Conservation (phyloP, 2,329 filamentous ascomycete species). For the Beauveria rudraprayagi region DNA sequence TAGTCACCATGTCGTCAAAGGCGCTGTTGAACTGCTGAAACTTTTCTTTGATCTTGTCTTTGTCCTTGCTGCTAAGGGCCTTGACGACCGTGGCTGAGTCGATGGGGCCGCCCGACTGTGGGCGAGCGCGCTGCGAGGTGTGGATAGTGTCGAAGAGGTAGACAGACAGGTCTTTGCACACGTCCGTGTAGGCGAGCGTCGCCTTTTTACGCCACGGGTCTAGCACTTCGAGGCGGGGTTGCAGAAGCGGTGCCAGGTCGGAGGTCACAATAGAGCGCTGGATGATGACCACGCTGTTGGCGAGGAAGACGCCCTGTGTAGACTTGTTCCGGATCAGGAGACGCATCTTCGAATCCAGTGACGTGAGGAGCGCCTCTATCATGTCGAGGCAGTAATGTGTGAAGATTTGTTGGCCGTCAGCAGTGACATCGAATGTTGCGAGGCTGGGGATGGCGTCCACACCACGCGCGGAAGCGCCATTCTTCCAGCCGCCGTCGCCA, state of each 20-base stretch:
- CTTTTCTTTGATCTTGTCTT: slow-evolving; percentile 93
- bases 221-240: slow-evolving; percentile 56
- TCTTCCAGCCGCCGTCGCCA: slow-evolving; percentile 85
- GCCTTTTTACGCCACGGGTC: slow-evolving; percentile 86
- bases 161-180: slow-evolving; percentile 80
- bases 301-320: slow-evolving; percentile 78
- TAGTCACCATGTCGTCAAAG: slow-evolving; percentile 81
- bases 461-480: slow-evolving; percentile 42
- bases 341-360: slow-evolving; percentile 68
- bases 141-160: slow-evolving; percentile 87
- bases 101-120: slow-evolving; percentile 66
- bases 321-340: slow-evolving; percentile 68
- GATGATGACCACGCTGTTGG: slow-evolving; percentile 77
- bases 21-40: slow-evolving; percentile 83
- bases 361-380: slow-evolving; percentile 69
- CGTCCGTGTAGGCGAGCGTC: slow-evolving; percentile 70
- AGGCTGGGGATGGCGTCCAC: slow-evolving; percentile 62
- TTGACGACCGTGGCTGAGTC: slow-evolving; percentile 83
- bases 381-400: slow-evolving; percentile 85
- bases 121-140: slow-evolving; percentile 60
- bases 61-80: slow-evolving; percentile 77
- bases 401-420: slow-evolving; percentile 81
- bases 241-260: slow-evolving; percentile 66
- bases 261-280: slow-evolving; percentile 78
- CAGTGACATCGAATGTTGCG: slow-evolving; percentile 76